Evolutionary conservation across 1,139 yeast species (phyloP).

Genomic region (Blastobotrys arbuscula): DNA sequence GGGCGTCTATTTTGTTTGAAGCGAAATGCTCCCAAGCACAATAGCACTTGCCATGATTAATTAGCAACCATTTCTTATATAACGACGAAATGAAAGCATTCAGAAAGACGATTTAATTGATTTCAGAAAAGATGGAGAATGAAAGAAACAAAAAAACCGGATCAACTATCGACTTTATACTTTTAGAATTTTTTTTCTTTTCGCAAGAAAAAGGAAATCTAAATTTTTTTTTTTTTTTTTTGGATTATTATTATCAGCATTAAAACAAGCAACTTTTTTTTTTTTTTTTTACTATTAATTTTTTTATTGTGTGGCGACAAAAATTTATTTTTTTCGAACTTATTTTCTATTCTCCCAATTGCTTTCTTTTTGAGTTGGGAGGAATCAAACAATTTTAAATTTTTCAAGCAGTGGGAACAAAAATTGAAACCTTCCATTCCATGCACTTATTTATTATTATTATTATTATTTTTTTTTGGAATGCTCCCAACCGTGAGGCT

Average conservation of each 20-base stretch:
- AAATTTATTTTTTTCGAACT: background rate
- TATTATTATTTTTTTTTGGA: background rate
- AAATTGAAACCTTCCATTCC: background rate
- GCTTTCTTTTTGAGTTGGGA: background rate
- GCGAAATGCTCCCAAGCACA: slow-evolving; percentile 4
- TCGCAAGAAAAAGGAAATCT: background rate
- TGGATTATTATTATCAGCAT: background rate
- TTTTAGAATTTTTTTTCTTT: background rate
- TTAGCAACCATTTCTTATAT: background rate
- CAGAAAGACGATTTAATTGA: no score
- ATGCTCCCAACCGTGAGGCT: background rate
- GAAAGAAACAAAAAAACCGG: background rate
- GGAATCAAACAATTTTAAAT: no score
- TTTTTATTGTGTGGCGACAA: background rate
- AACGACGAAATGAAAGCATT: no score
- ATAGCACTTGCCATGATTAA: background rate
- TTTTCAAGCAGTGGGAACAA: no score
- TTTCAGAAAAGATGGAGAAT: no score
- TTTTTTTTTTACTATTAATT: background rate
- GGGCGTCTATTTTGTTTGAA: slow-evolving; percentile 2
- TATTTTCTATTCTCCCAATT: slow-evolving; percentile 1
- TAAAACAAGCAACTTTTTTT: background rate
- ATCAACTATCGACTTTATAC: background rate
- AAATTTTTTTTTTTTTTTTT: slow-evolving; percentile 1
- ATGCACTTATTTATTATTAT: background rate